Evolutionary conservation across 192 early-diverging fungal species (phyloP).

Genomic region (Podila clonocystis): DNA sequence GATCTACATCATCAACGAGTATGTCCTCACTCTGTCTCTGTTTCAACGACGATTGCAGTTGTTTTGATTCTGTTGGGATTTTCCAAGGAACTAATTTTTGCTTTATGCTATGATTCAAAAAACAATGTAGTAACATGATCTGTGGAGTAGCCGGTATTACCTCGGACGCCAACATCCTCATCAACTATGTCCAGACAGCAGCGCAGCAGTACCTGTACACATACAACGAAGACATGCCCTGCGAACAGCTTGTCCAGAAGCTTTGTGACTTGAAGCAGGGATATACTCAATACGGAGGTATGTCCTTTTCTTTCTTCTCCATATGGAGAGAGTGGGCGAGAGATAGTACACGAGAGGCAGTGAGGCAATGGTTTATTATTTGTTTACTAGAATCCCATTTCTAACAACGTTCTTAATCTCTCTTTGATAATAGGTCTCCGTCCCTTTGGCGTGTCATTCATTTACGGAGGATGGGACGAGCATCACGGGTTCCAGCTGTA

Average conservation of each 20-base stretch:
- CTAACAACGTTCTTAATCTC: neutral
- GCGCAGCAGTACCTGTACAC: conserved; percentile 90
- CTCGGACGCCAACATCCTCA: conserved; percentile 95
- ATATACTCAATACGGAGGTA: conserved; percentile 96
- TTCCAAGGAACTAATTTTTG: neutral
- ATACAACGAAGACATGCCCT: conserved; percentile 94
- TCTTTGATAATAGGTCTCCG: conserved; percentile 71
- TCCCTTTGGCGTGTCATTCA: conserved; percentile 98
- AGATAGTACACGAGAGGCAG: too few relatives aligned
- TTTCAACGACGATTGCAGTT: neutral
- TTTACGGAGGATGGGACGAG: conserved; percentile 95
- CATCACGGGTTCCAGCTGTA: conserved; percentile 96
- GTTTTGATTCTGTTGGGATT: neutral
- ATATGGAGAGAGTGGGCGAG: neutral
- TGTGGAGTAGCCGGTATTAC: conserved; percentile 98
- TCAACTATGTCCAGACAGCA: conserved; percentile 85
- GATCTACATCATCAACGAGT: conserved; percentile 97
- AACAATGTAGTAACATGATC: conserved; percentile 78
- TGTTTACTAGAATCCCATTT: neutral
- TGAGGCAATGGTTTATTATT: neutral
- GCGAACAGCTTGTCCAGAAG: conserved; percentile 94
- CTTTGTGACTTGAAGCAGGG: conserved; percentile 99
- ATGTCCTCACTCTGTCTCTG: conserved; percentile 17
- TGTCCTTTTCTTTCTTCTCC: neutral
- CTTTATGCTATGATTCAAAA: neutral